Conservation (phyloP, 441 rosid species). For the Manihot esculenta region DNA sequence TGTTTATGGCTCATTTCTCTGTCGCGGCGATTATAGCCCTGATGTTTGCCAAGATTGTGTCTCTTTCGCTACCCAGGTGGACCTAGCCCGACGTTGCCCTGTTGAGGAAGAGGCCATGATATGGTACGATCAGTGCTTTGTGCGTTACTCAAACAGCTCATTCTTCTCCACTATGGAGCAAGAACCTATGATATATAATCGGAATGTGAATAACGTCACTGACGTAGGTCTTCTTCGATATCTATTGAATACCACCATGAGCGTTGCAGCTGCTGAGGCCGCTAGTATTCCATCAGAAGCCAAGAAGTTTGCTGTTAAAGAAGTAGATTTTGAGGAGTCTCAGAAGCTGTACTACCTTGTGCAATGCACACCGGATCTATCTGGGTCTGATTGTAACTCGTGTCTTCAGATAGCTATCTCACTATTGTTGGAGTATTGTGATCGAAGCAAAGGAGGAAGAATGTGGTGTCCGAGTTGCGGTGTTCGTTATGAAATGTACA, state of each 20-base stretch:
- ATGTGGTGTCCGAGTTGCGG: conserved; percentile 27
- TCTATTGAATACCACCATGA: background rate
- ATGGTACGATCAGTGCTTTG: conserved; percentile 24
- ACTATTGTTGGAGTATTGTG: conserved; percentile 12
- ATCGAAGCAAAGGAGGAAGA: conserved; percentile 22
- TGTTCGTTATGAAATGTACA: conserved; percentile 26
- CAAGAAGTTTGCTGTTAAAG: conserved; percentile 19
- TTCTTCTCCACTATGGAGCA: conserved; percentile 4
- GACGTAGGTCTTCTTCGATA: too few relatives aligned
- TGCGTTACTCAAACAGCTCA: conserved; percentile 26
- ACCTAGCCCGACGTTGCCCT: conserved; percentile 16
- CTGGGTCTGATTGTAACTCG: conserved; percentile 24
- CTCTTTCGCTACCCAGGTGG: background rate
- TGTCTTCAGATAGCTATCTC: conserved; percentile 32
- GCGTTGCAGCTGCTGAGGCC: conserved; percentile 11
- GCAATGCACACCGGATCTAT: conserved; percentile 56
- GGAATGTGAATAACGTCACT: too few relatives aligned
- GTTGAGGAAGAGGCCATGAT: conserved; percentile 3
- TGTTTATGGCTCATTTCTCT: conserved; percentile 35
- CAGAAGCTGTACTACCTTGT: conserved; percentile 33
- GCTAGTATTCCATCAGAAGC: background rate
- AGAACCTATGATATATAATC: too few relatives aligned
- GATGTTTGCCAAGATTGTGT: conserved; percentile 27
- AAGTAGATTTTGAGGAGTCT: conserved; percentile 16
- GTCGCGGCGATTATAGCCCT: conserved; percentile 33